Percentiles rank a stretch among this genome's conserved stretches.
These are phyloP conservation scores for Botryococcus braunii DNA, from an alignment of 163 green algal species.

Conservation along the genomic window DNA sequence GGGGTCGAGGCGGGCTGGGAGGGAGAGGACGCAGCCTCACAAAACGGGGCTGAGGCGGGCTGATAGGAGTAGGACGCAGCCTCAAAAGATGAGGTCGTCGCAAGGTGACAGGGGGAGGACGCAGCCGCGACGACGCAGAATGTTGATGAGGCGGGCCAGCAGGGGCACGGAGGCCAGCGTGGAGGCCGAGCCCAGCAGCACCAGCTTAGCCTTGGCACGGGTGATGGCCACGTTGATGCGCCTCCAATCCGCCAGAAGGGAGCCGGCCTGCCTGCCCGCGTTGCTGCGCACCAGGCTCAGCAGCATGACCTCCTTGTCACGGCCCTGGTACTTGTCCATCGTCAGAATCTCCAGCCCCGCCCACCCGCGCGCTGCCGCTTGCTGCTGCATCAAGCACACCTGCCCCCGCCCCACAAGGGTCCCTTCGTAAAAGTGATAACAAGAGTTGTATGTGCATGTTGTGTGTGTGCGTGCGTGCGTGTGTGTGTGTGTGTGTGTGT, in stretches of 20 bases:
- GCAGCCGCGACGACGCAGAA: too few relatives aligned
- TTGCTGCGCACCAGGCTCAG: slow-evolving; percentile 59
- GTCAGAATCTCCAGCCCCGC: slow-evolving; percentile 72
- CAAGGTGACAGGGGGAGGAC: too few relatives aligned
- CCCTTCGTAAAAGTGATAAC: too few relatives aligned
- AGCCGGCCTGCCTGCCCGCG: slow-evolving; percentile 26
- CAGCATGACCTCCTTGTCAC: slow-evolving; percentile 82
- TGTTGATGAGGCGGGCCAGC: too few relatives aligned
- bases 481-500: too few relatives aligned
- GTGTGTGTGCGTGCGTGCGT: too few relatives aligned
- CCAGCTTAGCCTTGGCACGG: slow-evolving; percentile 61
- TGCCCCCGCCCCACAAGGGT: slow-evolving; percentile 7
- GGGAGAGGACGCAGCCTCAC: too few relatives aligned
- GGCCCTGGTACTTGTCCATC: slow-evolving; percentile 86
- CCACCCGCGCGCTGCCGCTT: slow-evolving; percentile 12
- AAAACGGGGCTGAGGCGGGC: too few relatives aligned
- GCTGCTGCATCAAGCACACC: slow-evolving; percentile 27
- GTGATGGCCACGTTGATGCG: slow-evolving; percentile 84
- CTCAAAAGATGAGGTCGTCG: too few relatives aligned
- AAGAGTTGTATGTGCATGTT: too few relatives aligned
- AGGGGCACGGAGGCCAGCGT: slow-evolving; percentile 34
- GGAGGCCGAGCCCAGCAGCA: slow-evolving; percentile 45
- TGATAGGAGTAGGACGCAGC: too few relatives aligned
- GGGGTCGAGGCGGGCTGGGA: too few relatives aligned
- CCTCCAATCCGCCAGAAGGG: slow-evolving; percentile 74